phyloP scores from a whole-genome alignment of 2,329 filamentous ascomycete species.

The Monilinia fructigena region DNA sequence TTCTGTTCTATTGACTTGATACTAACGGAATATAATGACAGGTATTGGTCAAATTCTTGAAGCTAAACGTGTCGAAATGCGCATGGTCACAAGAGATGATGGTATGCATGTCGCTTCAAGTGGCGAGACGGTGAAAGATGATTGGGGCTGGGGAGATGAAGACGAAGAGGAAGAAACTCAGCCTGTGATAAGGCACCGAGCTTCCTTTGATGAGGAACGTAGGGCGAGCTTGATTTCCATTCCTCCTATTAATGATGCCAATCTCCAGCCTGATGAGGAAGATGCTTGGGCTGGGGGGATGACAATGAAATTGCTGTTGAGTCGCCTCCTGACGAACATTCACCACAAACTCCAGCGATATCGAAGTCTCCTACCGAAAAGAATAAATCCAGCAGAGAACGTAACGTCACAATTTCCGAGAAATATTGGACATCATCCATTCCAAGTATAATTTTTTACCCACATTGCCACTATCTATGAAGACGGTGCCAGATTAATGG shows the following conservation, averaged over 20 bases:
- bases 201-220: slow-evolving; percentile 32
- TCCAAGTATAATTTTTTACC: slow-evolving; percentile 70
- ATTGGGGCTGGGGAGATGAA: slow-evolving; percentile 75
- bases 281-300: slow-evolving; percentile 78
- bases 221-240: slow-evolving; percentile 14
- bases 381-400: slow-evolving; percentile 22
- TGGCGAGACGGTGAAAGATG: slow-evolving; percentile 49
- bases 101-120: slow-evolving; percentile 63
- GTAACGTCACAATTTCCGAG: slow-evolving; percentile 76
- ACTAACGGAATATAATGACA: slow-evolving; percentile 27
- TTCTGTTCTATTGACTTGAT: background rate
- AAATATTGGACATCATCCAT: slow-evolving; percentile 86
- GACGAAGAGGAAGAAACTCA: slow-evolving; percentile 50
- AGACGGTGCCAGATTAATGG: slow-evolving; percentile 60
- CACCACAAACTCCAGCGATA: background rate
- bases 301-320: slow-evolving; percentile 52
- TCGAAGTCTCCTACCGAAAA: background rate
- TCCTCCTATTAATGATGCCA: slow-evolving; percentile 30
- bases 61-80: slow-evolving; percentile 83
- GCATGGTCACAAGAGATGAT: slow-evolving; percentile 67
- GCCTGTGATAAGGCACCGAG: slow-evolving; percentile 30
- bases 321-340: slow-evolving; percentile 32
- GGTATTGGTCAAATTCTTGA: slow-evolving; percentile 66
- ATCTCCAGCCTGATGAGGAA: slow-evolving; percentile 41
- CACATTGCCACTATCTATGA: slow-evolving; percentile 61